Base-by-base conservation (phyloP, 768 basidiomycete genomes). In the Naematelia aurantialba region DNA sequence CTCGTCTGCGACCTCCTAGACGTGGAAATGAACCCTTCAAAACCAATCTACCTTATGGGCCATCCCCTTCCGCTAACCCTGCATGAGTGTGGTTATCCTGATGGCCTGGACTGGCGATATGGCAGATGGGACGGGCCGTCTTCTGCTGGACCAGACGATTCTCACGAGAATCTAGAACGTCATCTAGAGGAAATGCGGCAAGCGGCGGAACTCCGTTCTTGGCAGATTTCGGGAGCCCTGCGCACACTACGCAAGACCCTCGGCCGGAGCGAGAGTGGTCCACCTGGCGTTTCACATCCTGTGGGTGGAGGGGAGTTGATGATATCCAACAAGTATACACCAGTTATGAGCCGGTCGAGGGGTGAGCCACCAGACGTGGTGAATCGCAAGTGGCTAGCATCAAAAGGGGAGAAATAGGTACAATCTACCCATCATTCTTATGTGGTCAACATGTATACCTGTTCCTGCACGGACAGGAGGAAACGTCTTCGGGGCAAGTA, bases 31-130 rank as follows among this genome's bases (percentile, higher is more conserved):
- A 46, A 67, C 26, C 63, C 64, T 12, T 63, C 68, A 29, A 93
- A 92, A 74, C 94, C 94, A 1, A 84, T 85, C 49, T 98, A 97
- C 73, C 86, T 88, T 66, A 98, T 98, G 89, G 91, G 92, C 5
- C 88, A 93, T 65, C 87, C 84, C 0, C 81, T 96, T 0, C 93
- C 94, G 1, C 83, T 99, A 39, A 83, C 97, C 77, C 84, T 98
- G 13, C 94, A 91, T 88, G 86, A 89, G 24, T 93, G 91, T 70
- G 84, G 81, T 0, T 97, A 90, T 75, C 84, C 85, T 39, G 81
- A 51, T 17, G 24, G 50, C 1, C 58, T 93, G 5, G 79, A 81
- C 55, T 97, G 94, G 93, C 83, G 84, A 52, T 84, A 82, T 2
- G 83, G 83, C 21, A 79, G 77, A 3, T 79, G 81, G 26, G 80